Evolutionary conservation across 768 basidiomycete species (phyloP).

Genomic region (Amanita subjunquillea): DNA sequence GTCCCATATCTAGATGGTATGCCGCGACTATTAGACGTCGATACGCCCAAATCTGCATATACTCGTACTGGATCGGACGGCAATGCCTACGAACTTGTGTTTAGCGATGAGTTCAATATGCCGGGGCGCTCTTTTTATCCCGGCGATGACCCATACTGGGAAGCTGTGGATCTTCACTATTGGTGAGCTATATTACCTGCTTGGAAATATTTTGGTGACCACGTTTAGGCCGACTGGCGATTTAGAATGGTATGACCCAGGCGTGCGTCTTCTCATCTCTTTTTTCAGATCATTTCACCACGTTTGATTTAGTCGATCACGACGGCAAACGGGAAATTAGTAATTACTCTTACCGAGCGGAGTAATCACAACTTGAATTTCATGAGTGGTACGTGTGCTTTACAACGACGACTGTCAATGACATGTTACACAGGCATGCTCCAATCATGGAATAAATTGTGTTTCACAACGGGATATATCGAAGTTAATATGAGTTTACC

Average conservation of each 20-base stretch:
- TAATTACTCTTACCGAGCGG: slow-evolving; percentile 68
- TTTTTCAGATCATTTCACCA: background rate
- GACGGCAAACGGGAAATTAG: slow-evolving; percentile 68
- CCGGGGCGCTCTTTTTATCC: slow-evolving; percentile 64
- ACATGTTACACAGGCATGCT: slow-evolving; percentile 41
- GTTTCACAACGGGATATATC: slow-evolving; percentile 88
- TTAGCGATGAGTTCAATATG: slow-evolving; percentile 66
- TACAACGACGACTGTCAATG: slow-evolving; percentile 17
- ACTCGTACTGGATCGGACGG: slow-evolving; percentile 68
- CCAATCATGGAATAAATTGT: slow-evolving; percentile 89
- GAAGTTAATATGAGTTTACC: slow-evolving; percentile 77
- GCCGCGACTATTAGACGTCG: slow-evolving; percentile 62
- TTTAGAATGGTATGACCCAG: slow-evolving; percentile 77
- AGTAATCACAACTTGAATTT: slow-evolving; percentile 76
- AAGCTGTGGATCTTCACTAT: slow-evolving; percentile 81
- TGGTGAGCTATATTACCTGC: slow-evolving; percentile 35
- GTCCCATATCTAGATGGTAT: slow-evolving; percentile 66
- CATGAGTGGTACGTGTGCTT: slow-evolving; percentile 47
- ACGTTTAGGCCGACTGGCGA: slow-evolving; percentile 52
- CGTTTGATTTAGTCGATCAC: slow-evolving; percentile 41
- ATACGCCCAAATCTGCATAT: slow-evolving; percentile 52
- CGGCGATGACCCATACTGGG: slow-evolving; percentile 79
- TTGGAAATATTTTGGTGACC: slow-evolving; percentile 1
- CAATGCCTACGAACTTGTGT: slow-evolving; percentile 69
- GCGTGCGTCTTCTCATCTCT: slow-evolving; percentile 26